Evolutionary conservation across 2,329 filamentous ascomycete species (phyloP).

Genomic region (Penicillium sp.): DNA sequence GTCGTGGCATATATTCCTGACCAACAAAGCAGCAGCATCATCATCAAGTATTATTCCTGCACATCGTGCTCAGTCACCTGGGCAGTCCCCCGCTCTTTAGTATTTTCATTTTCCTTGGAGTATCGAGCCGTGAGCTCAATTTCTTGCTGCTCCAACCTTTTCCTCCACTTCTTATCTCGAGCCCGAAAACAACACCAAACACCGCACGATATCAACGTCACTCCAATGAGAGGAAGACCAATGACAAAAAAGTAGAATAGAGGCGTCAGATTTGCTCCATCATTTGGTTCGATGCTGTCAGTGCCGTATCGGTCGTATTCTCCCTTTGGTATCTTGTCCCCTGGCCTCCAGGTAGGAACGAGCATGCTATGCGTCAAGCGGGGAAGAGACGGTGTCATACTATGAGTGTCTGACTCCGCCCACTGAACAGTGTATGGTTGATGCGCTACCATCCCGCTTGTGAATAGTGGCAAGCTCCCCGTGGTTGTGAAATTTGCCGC

Average conservation of each 20-base stretch:
- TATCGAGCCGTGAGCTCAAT: background rate
- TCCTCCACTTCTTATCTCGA: background rate
- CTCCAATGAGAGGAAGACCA: background rate
- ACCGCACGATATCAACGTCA: background rate
- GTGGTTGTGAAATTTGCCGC: background rate
- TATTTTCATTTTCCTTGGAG: background rate
- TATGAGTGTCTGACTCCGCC: background rate
- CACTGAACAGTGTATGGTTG: background rate
- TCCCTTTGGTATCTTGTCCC: background rate
- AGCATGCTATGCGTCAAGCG: conserved; percentile 1
- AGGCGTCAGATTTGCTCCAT: background rate
- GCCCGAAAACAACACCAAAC: background rate
- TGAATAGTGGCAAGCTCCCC: background rate
- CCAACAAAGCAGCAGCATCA: background rate
- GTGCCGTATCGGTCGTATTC: background rate
- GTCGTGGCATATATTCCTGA: background rate
- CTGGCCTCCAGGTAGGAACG: background rate
- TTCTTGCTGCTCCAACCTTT: background rate
- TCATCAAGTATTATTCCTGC: background rate
- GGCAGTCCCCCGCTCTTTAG: background rate
- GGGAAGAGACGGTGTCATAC: background rate
- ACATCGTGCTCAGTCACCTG: background rate
- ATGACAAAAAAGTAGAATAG: background rate
- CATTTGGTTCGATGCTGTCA: background rate
- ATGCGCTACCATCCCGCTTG: background rate